Base-by-base conservation (phyloP, 352 stramenopile genomes). In the Phytophthora pistaciae region DNA sequence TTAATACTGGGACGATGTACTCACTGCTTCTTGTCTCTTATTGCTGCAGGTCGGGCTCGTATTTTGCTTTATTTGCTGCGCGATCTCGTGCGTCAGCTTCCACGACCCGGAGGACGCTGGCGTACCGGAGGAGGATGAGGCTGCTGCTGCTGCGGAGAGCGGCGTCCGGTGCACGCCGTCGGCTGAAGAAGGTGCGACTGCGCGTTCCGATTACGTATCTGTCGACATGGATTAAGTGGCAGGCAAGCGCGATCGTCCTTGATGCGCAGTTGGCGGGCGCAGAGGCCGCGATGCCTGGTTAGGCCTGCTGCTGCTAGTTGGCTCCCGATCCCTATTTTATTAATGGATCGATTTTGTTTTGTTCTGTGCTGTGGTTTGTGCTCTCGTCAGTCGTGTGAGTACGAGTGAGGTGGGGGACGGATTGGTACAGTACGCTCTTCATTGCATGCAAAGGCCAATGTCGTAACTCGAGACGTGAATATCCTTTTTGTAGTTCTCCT, bases 31-130 rank as follows among this genome's bases (percentile, higher is more conserved):
- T 53, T 54, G 42, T 42, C 5, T 66, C 10, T 27, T 36, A 7
- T 57, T 64, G 40, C 7, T 56, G 1, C 64, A 93, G 85, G 85
- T 84, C 11, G 87, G 87, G 31, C 71, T 94, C 40, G 58, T 87
- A n/a, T 82, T 94, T 53, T 92, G 83, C 73, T 87, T 92, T 70
- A 89, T 94, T 64, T 91, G 85, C 71, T 94, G 87, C 40, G 83
- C 85, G 20, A 94, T 94, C 67, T 86, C 82, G 23, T 91, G 80
- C 66, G 77, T 94, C n/a, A 83, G 85, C 48, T 80, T 88, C 36
- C 67, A 79, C 14, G 78, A 78, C 23, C 63, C 67, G 1, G 76
- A 81, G n/a, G 75, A 88, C 6, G 68, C 18, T 16, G 64, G 25
- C 9, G 49, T 44, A 56, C 54, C 74, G 3, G 79, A 85, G 16